Percentiles rank a stretch among this genome's conserved stretches.
Conservation (phyloP, 345 rosid genomes). For the Rhodomyrtus tomentosa region DNA sequence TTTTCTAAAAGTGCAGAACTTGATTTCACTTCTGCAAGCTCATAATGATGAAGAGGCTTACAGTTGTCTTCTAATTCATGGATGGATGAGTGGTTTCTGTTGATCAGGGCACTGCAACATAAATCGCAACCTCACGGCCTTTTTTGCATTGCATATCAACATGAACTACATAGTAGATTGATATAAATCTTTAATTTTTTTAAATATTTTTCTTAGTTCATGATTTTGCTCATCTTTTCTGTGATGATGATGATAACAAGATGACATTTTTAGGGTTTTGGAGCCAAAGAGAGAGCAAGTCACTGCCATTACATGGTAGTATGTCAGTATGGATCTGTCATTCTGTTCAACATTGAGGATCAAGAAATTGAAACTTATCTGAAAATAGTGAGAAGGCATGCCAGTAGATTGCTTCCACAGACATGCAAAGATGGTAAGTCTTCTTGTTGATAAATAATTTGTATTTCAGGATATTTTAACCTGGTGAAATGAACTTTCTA, state of each 20-base stretch:
- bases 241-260: not conserved
- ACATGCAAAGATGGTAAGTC: conserved; percentile 66
- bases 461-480: not conserved
- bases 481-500: not conserved
- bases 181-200: not conserved
- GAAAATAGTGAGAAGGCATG: conserved; percentile 54
- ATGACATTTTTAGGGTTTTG: conserved; percentile 27
- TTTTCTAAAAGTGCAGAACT: not conserved
- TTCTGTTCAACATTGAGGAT: conserved; percentile 75
- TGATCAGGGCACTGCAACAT: not conserved
- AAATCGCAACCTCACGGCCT: not conserved
- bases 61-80: not conserved
- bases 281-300: conserved; percentile 29
- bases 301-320: conserved; percentile 59
- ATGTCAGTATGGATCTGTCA: conserved; percentile 90
- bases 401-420: conserved; percentile 73
- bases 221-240: not conserved
- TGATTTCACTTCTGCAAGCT: not conserved
- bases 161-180: not conserved
- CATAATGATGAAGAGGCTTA: not conserved
- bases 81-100: not conserved
- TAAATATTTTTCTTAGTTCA: not conserved
- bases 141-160: not conserved
- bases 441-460: not conserved
- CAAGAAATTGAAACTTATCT: conserved; percentile 55